Percentiles rank a stretch among this genome's conserved stretches.
These are phyloP conservation scores for Podospora anserina DNA, from an alignment of 495 filamentous ascomycete species.

Conservation along the genomic window DNA sequence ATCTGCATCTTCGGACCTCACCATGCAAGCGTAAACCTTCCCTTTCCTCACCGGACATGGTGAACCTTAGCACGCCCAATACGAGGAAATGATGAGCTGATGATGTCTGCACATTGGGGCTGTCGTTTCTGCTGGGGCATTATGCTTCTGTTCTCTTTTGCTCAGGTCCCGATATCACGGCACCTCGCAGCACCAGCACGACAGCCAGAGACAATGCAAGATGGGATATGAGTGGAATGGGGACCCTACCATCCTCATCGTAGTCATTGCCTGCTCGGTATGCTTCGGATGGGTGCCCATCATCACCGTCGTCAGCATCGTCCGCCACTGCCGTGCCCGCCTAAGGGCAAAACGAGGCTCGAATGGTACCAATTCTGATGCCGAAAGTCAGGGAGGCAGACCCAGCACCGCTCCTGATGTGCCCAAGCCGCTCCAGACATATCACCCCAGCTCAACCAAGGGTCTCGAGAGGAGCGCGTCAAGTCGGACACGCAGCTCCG, in stretches of 20 bases:
- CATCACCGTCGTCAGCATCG: constrained; percentile 15
- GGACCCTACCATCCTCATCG: constrained; percentile 11
- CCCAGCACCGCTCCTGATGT: constrained; percentile 17
- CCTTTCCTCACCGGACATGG: not conserved
- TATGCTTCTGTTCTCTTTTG: not conserved
- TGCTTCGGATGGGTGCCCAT: constrained; percentile 27
- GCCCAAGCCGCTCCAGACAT: constrained; percentile 13
- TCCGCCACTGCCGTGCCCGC: constrained; percentile 5
- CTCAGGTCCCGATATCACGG: not conserved
- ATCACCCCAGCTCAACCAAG: constrained; percentile 1
- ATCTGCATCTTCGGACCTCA: not conserved
- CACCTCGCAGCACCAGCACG: not conserved
- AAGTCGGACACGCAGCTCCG: constrained; percentile 14
- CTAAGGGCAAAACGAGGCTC: constrained; percentile 12
- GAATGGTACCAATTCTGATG: constrained; percentile 3
- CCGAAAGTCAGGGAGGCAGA: constrained; percentile 6
- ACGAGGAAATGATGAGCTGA: not conserved
- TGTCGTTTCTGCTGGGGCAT: not conserved
- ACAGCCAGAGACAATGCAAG: constrained; percentile 8
- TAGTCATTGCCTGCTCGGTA: constrained; percentile 19
- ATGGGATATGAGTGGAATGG: constrained; percentile 19
- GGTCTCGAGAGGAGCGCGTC: constrained; percentile 12
- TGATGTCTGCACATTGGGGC: not conserved
- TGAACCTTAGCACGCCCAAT: not conserved
- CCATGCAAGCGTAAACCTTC: not conserved